phyloP scores from a whole-genome alignment of 116 monocot genomes.

The Papilionanthe hybrid region DNA sequence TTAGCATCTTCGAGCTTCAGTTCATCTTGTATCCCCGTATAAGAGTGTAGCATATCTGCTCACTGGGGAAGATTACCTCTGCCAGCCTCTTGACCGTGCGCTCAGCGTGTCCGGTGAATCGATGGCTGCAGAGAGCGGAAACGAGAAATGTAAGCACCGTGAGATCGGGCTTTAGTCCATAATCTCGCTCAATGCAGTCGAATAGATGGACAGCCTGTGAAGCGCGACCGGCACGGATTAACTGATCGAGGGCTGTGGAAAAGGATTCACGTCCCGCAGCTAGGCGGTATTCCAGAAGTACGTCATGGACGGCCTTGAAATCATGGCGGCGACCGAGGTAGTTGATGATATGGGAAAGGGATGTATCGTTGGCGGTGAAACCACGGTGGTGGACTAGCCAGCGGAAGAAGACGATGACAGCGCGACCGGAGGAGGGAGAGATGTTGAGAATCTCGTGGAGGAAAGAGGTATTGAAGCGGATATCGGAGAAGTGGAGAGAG shows the following conservation, averaged over 20 bases:
- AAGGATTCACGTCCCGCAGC: conserved; percentile 29
- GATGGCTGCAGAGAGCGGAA: conserved; percentile 27
- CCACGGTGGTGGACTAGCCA: conserved; percentile 35
- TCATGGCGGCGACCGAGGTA: conserved; percentile 55
- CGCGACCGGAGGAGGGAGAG: conserved; percentile 53
- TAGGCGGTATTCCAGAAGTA: conserved; percentile 43
- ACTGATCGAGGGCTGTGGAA: conserved; percentile 32
- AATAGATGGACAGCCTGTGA: conserved; percentile 39
- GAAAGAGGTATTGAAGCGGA: conserved; percentile 39
- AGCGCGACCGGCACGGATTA: conserved; percentile 51
- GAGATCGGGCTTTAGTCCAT: conserved; percentile 19
- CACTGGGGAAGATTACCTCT: conserved; percentile 37
- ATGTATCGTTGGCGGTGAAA: conserved; percentile 37
- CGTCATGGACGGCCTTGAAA: conserved; percentile 38
- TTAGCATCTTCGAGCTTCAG: conserved; percentile 70
- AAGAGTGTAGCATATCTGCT: conserved; percentile 42
- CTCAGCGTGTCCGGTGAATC: conserved; percentile 40
- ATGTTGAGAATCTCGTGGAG: conserved; percentile 42
- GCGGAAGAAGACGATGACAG: conserved; percentile 45
- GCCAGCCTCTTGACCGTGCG: conserved; percentile 27
- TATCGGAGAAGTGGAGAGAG: conserved; percentile 56
- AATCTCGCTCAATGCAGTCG: conserved; percentile 20
- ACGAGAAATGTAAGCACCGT: conserved; percentile 30
- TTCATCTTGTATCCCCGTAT: conserved; percentile 55
- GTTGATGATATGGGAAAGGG: conserved; percentile 44